Conservation (phyloP, 306 rosid genomes). For the Vigna angularis region DNA sequence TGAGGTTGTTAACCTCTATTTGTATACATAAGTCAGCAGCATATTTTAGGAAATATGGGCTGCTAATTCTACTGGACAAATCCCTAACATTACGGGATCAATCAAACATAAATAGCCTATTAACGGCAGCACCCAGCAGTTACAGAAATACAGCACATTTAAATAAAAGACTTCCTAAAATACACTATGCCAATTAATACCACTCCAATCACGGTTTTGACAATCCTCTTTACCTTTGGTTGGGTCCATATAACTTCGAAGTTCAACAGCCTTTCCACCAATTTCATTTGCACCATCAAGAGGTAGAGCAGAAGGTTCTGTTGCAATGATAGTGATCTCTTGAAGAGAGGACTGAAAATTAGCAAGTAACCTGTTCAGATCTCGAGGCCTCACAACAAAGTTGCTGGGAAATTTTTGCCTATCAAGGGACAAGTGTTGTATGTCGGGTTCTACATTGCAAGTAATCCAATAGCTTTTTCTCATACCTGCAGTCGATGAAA, state of each 20-base stretch:
- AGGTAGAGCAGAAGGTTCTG: slow-evolving; percentile 78
- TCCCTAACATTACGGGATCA: too few species aligned
- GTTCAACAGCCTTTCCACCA: slow-evolving; percentile 95
- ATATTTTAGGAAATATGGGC: too few species aligned
- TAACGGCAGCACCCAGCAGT: too few species aligned
- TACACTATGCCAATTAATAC: too few species aligned
- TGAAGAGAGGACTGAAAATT: slow-evolving; percentile 95
- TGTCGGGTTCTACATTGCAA: slow-evolving; percentile 91
- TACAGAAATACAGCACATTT: too few species aligned
- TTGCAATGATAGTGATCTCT: slow-evolving; percentile 90
- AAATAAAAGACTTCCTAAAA: too few species aligned
- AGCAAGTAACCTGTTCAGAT: slow-evolving; percentile 82
- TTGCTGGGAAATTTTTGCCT: slow-evolving; percentile 77
- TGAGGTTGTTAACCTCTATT: too few species aligned
- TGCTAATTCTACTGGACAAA: too few species aligned
- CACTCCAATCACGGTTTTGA: too few species aligned
- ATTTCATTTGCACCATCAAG: slow-evolving; percentile 77
- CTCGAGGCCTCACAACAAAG: slow-evolving; percentile 89
- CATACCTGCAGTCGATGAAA: slow-evolving; percentile 69
- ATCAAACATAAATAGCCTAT: too few species aligned
- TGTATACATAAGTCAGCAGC: too few species aligned
- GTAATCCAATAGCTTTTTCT: slow-evolving; percentile 83
- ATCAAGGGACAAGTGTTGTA: slow-evolving; percentile 89
- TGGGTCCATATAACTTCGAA: slow-evolving; percentile 93
- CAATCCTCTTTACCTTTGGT: slow-evolving; percentile 69